Base-by-base conservation (phyloP, 805 yeast genomes). In the Metschnikowia peoriensis region DNA sequence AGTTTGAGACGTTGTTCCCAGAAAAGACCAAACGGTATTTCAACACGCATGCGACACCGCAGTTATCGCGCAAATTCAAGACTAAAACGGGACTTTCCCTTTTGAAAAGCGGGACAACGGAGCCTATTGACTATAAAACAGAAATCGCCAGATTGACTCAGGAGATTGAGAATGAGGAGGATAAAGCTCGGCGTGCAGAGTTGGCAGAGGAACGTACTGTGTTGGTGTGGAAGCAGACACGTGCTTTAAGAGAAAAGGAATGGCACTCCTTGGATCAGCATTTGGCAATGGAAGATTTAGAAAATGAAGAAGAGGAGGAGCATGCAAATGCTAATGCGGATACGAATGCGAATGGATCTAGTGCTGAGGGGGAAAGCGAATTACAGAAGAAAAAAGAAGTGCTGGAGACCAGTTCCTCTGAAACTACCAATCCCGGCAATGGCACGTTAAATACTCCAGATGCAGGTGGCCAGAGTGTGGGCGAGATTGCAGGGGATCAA, bases 41-140 rank as follows among this genome's bases (percentile, higher is more conserved):
- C 65, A 73, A 75, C 53, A 59, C 65, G 1, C 73, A 70, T 51
- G 77, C 66, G 9, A 75, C 79, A 1, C 78, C 79, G 5, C 77
- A 71, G 55, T 62, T 75, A 16, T 68, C 78, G 1, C 57, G 78
- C 35, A 67, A 66, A 46, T 74, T 75, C 78, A 71, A 62, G 49
- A 65, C 63, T 0, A 43, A 46, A n/a, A 64, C 70, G 5, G 78
- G 76, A 0, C 52, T 74, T n/a, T 63, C 53, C 0, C 62, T 57
- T 29, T 56, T 59, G 17, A 71, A 41, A 44, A 32, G 22, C 7
- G 43, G 44, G 11, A 42, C 53, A 10, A 8, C 35, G 14, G 35
- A 7, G 10, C 38, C 15, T 32, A 22, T 22, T 22, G 37, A 44
- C 12, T 51, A 32, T 15, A 37, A 4, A 7, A 44, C 44, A n/a